Evolutionary conservation across 2,329 filamentous ascomycete species (phyloP).

Genomic region (Pyrenophora seminiperda): DNA sequence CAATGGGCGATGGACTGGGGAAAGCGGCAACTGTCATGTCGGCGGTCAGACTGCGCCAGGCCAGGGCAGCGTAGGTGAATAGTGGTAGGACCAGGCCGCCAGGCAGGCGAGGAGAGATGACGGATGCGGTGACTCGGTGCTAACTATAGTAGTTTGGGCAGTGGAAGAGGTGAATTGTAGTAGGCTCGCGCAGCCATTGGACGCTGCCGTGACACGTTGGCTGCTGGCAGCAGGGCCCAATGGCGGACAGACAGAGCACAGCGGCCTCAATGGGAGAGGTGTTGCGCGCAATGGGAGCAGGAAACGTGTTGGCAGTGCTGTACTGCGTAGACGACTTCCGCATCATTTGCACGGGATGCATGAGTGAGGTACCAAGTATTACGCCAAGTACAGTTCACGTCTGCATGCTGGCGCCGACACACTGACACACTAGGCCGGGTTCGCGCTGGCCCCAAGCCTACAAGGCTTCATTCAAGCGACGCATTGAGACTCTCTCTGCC

Average conservation of each 20-base stretch:
- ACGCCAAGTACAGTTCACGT: neutral
- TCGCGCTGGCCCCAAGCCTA: no score
- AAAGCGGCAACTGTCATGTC: neutral
- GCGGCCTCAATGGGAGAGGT: conserved; percentile 13
- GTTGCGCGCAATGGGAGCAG: conserved; percentile 19
- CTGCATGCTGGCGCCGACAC: conserved; percentile 4
- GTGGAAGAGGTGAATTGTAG: neutral
- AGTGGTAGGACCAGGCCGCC: conserved; percentile 12
- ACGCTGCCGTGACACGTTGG: conserved; percentile 28
- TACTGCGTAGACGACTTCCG: neutral
- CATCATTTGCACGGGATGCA: conserved; percentile 1
- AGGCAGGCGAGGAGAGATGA: conserved; percentile 18
- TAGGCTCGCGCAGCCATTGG: conserved; percentile 21
- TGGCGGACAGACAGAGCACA: conserved; percentile 22
- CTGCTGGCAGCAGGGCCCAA: conserved; percentile 23
- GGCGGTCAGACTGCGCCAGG: conserved; percentile 28
- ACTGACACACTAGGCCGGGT: conserved; percentile 23
- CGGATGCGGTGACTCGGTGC: conserved; percentile 29
- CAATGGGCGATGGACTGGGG: neutral
- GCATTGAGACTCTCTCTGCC: conserved; percentile 14
- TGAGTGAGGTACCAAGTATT: no score
- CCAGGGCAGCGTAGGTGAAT: no score
- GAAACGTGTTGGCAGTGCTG: conserved; percentile 19
- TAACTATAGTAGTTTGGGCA: neutral
- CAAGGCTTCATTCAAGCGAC: conserved; percentile 17